phyloP scores from a whole-genome alignment of 306 rosid species.

The Notholithocarpus densiflorus region DNA sequence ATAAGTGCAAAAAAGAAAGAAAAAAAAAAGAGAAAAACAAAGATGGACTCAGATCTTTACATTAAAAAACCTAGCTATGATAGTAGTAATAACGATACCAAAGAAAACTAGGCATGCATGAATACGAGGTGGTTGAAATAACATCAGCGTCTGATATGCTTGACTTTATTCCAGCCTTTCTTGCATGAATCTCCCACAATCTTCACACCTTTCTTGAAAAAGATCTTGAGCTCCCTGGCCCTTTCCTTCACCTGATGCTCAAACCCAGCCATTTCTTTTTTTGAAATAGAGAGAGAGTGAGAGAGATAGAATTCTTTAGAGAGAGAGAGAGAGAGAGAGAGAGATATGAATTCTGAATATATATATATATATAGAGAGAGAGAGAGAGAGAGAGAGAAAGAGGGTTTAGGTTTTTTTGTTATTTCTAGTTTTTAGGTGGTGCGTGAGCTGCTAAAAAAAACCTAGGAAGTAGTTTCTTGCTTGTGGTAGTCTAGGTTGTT shows the following conservation, averaged over 20 bases:
- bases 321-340: background rate
- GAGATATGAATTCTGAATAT: background rate
- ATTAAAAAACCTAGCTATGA: slow-evolving; percentile 19
- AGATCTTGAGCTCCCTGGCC: slow-evolving; percentile 46
- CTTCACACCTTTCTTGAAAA: slow-evolving; percentile 58
- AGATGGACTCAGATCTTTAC: slow-evolving; percentile 6
- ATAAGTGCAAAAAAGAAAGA: background rate
- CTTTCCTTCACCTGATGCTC: slow-evolving; percentile 54
- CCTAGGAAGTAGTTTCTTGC: background rate
- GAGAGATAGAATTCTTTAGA: background rate
- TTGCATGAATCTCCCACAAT: slow-evolving; percentile 68
- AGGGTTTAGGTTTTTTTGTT: background rate
- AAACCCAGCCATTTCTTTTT: slow-evolving; percentile 47
- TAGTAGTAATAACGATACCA: background rate
- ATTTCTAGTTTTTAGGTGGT: too few species aligned
- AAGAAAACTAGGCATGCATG: background rate
- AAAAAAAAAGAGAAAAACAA: background rate
- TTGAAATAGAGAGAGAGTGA: background rate
- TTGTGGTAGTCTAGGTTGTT: background rate
- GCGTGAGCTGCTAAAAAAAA: background rate
- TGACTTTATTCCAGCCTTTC: slow-evolving; percentile 77
- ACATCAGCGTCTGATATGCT: slow-evolving; percentile 43
- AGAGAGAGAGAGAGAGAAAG: background rate
- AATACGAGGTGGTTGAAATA: too few species aligned
- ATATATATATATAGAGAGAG: background rate